Conservation (phyloP, 257 asterid genomes). For the Sherardia arvensis region DNA sequence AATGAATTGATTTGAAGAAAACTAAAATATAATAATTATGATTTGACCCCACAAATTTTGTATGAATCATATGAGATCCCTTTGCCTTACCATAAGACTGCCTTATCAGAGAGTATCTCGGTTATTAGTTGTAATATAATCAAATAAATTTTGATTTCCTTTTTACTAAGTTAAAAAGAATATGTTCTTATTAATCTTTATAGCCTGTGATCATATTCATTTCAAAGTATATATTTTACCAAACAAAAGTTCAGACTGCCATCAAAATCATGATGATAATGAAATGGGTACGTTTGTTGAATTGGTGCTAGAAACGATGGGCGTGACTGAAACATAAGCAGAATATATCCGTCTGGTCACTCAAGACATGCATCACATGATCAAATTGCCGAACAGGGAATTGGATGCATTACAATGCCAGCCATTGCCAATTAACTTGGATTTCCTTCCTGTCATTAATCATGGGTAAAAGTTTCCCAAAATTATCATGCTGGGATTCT, state of each 20-base stretch:
- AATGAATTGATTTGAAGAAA: too few species aligned
- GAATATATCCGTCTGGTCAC: constrained; percentile 10
- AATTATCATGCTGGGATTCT: neutral
- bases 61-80: too few species aligned
- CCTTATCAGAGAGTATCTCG: too few species aligned
- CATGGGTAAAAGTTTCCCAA: neutral
- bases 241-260: neutral
- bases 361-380: neutral
- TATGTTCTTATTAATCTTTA: too few species aligned
- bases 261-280: neutral
- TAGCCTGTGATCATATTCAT: too few species aligned
- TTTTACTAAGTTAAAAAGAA: too few species aligned
- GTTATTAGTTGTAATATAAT: too few species aligned
- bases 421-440: neutral
- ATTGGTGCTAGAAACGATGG: neutral
- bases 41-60: too few species aligned
- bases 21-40: too few species aligned
- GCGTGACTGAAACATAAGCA: neutral
- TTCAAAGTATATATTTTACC: too few species aligned
- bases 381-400: neutral
- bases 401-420: neutral
- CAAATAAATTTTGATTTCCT: too few species aligned
- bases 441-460: neutral
- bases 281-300: neutral
- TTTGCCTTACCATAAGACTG: too few species aligned